phyloP scores from a whole-genome alignment of 2,329 filamentous ascomycete species.

The Zalaria obscura region DNA sequence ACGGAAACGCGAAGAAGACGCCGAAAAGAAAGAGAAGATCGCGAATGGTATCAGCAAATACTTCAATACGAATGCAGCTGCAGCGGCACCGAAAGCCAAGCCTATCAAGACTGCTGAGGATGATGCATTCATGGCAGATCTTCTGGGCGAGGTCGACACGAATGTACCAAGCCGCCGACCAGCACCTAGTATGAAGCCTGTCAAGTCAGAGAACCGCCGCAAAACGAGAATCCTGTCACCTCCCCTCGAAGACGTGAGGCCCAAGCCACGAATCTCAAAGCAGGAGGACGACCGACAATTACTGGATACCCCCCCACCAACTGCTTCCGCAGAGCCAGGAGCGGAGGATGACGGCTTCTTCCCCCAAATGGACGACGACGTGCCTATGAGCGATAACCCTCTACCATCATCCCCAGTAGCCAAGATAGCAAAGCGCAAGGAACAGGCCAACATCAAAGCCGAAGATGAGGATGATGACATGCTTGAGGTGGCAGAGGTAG shows the following conservation, averaged over 20 bases:
- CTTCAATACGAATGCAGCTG: constrained; percentile 62
- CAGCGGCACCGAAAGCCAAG: constrained; percentile 63
- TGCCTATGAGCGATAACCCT: constrained; percentile 70
- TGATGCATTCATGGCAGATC: constrained; percentile 68
- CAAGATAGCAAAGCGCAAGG: constrained; percentile 22
- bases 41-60: constrained; percentile 90
- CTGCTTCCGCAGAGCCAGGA: constrained; percentile 3
- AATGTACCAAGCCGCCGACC: constrained; percentile 48
- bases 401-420: constrained; percentile 63
- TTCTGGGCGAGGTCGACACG: constrained; percentile 77
- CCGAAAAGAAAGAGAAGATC: constrained; percentile 70
- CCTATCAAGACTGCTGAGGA: constrained; percentile 72
- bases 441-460: constrained; percentile 48
- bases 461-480: constrained; percentile 64
- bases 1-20: constrained; percentile 75
- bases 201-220: constrained; percentile 62
- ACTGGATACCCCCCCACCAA: neutral
- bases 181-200: constrained; percentile 40
- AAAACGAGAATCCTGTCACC: constrained; percentile 73
- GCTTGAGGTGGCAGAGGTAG: constrained; percentile 73
- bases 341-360: constrained; percentile 31
- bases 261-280: constrained; percentile 9
- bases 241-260: constrained; percentile 39
- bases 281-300: constrained; percentile 9
- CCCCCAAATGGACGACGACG: constrained; percentile 47